phyloP scores from a whole-genome alignment of 805 yeast genomes.

The Cyberlindnera petersonii region DNA sequence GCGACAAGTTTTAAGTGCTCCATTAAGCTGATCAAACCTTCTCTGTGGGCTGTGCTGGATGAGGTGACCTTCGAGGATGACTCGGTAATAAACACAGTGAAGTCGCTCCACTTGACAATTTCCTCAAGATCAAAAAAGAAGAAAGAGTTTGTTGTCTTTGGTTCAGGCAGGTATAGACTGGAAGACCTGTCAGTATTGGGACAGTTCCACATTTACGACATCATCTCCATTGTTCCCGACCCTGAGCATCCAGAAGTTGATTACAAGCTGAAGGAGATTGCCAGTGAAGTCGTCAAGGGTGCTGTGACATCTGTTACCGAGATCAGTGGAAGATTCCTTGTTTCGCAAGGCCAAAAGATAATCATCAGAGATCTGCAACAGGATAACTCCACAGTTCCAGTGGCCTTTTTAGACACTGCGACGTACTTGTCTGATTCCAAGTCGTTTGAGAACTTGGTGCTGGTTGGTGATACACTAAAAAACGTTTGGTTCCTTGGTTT shows the following conservation, averaged over 20 bases:
- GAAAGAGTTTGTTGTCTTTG: constrained; percentile 71
- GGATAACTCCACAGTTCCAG: constrained; percentile 83
- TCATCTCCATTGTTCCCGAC: constrained; percentile 83
- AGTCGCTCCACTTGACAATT: constrained; percentile 34
- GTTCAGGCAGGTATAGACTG: constrained; percentile 67
- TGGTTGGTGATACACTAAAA: constrained; percentile 77
- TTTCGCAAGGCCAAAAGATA: constrained; percentile 79
- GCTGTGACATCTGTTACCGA: constrained; percentile 77
- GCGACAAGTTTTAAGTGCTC: constrained; percentile 59
- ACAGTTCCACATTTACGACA: constrained; percentile 65
- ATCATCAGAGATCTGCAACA: constrained; percentile 81
- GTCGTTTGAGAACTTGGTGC: constrained; percentile 74
- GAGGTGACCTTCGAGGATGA: constrained; percentile 59
- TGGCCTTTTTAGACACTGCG: constrained; percentile 87
- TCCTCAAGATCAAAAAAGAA: constrained; percentile 39
- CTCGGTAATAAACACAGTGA: constrained; percentile 46
- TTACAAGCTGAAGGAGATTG: constrained; percentile 68
- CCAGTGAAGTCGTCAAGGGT: constrained; percentile 74
- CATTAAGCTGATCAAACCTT: constrained; percentile 64
- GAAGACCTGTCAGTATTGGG: constrained; percentile 86
- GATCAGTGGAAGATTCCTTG: constrained; percentile 76
- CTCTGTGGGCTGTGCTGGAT: constrained; percentile 72
- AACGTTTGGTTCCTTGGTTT: constrained; percentile 81
- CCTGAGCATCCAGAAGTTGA: constrained; percentile 82
- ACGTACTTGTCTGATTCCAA: constrained; percentile 76